phyloP scores from a whole-genome alignment of 1,139 yeast species.

The Suhomyces choctaworum region DNA sequence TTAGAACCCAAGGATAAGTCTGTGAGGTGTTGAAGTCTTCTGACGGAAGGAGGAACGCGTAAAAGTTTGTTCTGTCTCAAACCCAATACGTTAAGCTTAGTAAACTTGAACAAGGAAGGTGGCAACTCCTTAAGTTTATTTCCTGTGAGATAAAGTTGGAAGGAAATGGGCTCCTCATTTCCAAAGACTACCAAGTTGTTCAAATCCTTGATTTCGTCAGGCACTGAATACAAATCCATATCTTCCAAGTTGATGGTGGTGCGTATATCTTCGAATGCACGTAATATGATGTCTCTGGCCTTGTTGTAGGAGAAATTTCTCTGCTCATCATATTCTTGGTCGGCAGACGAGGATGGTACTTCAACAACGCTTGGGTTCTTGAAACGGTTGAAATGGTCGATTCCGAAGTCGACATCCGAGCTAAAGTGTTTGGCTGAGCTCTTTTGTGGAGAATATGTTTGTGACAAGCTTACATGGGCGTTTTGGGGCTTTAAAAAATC shows the following conservation, averaged over 20 bases:
- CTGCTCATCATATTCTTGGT: slow-evolving; percentile 13
- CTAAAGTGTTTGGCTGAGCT: slow-evolving; percentile 21
- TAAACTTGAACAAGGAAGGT: slow-evolving; percentile 50
- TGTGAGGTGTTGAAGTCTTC: slow-evolving; percentile 40
- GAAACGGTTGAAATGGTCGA: slow-evolving; percentile 46
- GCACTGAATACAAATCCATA: slow-evolving; percentile 45
- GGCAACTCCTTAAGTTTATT: slow-evolving; percentile 53
- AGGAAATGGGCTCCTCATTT: slow-evolving; percentile 31
- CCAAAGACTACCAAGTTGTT: slow-evolving; percentile 45
- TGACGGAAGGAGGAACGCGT: slow-evolving; percentile 54
- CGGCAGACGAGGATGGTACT: slow-evolving; percentile 27
- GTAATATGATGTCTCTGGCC: slow-evolving; percentile 38
- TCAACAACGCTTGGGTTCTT: slow-evolving; percentile 28
- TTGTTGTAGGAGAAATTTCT: slow-evolving; percentile 13
- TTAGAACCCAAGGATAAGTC: slow-evolving; percentile 57
- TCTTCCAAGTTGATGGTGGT: slow-evolving; percentile 45
- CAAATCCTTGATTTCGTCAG: slow-evolving; percentile 57
- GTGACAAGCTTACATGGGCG: slow-evolving; percentile 2
- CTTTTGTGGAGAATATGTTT: slow-evolving; percentile 14
- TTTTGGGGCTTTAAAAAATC: slow-evolving; percentile 11
- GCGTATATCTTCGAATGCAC: slow-evolving; percentile 41
- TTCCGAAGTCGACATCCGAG: slow-evolving; percentile 50
- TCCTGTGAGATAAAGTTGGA: slow-evolving; percentile 50
- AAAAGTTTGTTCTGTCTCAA: slow-evolving; percentile 53
- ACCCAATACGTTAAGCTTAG: slow-evolving; percentile 53